These are phyloP conservation scores for Stagonosporopsis chrysanthemi DNA, from an alignment of 2,329 filamentous ascomycete species.

Conservation along the genomic window DNA sequence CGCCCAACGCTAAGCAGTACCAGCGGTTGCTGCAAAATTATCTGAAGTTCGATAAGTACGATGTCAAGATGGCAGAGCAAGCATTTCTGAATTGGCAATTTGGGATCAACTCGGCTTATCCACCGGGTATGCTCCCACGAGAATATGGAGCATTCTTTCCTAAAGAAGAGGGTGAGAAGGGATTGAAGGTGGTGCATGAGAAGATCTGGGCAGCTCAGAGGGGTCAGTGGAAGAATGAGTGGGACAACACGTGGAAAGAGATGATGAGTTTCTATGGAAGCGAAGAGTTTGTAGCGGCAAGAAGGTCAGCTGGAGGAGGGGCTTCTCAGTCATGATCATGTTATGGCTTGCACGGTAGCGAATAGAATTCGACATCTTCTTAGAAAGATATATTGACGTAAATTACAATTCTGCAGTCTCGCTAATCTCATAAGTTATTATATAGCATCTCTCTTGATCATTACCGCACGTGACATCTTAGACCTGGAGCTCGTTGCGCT, in stretches of 20 bases:
- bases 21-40: constrained; percentile 43
- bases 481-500: constrained; percentile 35
- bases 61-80: constrained; percentile 45
- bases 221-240: constrained; percentile 36
- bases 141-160: constrained; percentile 42
- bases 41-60: constrained; percentile 40
- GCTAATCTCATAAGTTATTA: constrained; percentile 11
- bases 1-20: constrained; percentile 41
- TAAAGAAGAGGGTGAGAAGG: constrained; percentile 31
- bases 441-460: constrained; percentile 4
- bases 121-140: constrained; percentile 32
- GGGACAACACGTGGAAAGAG: constrained; percentile 34
- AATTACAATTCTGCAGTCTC: constrained; percentile 11
- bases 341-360: neutral
- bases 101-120: constrained; percentile 36
- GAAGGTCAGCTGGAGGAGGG: constrained; percentile 19
- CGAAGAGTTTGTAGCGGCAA: constrained; percentile 26
- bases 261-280: constrained; percentile 38
- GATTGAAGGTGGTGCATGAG: constrained; percentile 46
- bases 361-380: neutral
- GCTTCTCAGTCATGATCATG: neutral
- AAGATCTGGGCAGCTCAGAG: constrained; percentile 40
- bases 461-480: constrained; percentile 7
- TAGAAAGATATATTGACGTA: constrained; percentile 8
- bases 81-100: constrained; percentile 48